These are phyloP conservation scores for Cladophialophora carrionii DNA, from an alignment of 2,329 filamentous ascomycete genomes.

Conservation along the genomic window DNA sequence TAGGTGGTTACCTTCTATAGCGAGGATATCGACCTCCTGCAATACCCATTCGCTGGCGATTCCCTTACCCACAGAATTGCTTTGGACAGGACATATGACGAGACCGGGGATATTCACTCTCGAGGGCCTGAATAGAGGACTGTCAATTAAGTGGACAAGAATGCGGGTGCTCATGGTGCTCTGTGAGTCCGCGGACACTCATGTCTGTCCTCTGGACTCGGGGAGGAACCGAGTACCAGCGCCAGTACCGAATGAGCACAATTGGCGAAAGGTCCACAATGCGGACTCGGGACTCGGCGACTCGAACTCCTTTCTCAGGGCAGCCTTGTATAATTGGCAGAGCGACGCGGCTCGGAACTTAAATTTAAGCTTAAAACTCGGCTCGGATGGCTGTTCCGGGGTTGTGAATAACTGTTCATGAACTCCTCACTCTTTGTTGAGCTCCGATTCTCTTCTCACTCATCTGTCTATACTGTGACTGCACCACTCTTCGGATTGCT, in stretches of 20 bases:
- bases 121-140: too few species aligned
- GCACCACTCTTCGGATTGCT: background rate
- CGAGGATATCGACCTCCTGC: too few species aligned
- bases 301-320: conserved; percentile 1
- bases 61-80: too few species aligned
- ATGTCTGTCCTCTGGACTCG: too few species aligned
- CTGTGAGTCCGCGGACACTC: too few species aligned
- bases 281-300: background rate
- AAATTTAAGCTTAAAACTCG: background rate
- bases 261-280: background rate
- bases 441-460: background rate
- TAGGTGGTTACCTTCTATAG: too few species aligned
- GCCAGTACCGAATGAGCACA: background rate
- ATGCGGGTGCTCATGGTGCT: too few species aligned
- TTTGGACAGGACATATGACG: too few species aligned
- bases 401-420: background rate
- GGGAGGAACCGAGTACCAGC: background rate
- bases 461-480: background rate
- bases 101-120: too few species aligned
- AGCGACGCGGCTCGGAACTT: background rate
- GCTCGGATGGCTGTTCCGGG: background rate
- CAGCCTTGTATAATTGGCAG: background rate
- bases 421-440: background rate
- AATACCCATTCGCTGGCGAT: too few species aligned
- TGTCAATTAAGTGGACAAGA: too few species aligned